Evolutionary conservation across 1,139 yeast genomes (phyloP).

Genomic region (Hyphopichia burtonii): DNA sequence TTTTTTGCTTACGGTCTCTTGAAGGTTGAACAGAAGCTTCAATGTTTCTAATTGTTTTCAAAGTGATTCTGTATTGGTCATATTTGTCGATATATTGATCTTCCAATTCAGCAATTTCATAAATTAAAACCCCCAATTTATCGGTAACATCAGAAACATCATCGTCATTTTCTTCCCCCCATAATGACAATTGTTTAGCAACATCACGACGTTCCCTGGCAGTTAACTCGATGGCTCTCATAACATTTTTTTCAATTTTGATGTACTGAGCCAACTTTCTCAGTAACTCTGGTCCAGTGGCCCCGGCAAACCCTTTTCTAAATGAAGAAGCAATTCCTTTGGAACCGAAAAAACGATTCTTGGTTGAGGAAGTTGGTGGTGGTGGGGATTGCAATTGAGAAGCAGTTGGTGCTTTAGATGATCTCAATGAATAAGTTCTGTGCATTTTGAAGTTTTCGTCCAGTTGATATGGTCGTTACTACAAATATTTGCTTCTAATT

Average conservation of each 20-base stretch:
- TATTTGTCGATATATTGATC: constrained; percentile 97
- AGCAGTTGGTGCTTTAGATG: constrained; percentile 94
- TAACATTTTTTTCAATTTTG: constrained; percentile 94
- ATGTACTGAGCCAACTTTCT: constrained; percentile 87
- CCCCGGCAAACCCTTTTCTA: constrained; percentile 88
- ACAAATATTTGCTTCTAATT: too few relatives aligned
- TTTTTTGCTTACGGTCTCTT: constrained; percentile 95
- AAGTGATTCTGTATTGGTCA: constrained; percentile 95
- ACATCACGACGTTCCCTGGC: constrained; percentile 96
- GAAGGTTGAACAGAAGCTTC: constrained; percentile 98
- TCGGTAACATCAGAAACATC: constrained; percentile 97
- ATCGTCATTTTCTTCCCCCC: constrained; percentile 99
- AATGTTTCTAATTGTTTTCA: constrained; percentile 92
- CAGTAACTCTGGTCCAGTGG: constrained; percentile 92
- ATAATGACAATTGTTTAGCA: constrained; percentile 90
- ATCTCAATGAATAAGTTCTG: constrained; percentile 96
- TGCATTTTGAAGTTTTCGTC: too few relatives aligned
- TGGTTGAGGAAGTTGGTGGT: constrained; percentile 89
- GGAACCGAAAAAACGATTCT: constrained; percentile 88
- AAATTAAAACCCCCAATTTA: constrained; percentile 91
- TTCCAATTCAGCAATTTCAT: constrained; percentile 96
- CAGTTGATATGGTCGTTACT: too few relatives aligned
- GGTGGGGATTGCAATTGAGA: constrained; percentile 92
- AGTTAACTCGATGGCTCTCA: constrained; percentile 90
- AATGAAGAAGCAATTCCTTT: constrained; percentile 80